phyloP scores from a whole-genome alignment of 1,284 basidiomycete genomes.

The Puccinia triticina region DNA sequence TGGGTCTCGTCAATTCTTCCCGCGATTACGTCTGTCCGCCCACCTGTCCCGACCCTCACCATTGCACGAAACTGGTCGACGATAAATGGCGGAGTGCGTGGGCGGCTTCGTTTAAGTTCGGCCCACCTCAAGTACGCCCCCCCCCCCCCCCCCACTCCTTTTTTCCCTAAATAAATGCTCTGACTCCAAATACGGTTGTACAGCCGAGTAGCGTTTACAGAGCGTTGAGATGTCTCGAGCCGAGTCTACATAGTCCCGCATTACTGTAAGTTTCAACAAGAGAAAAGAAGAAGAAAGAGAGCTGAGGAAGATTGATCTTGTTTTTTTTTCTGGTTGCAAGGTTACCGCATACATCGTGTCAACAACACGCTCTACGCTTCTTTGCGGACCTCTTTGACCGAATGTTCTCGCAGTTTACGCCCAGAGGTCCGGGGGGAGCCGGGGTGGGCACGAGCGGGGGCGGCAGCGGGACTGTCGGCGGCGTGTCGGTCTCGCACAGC shows the following conservation, averaged over 20 bases:
- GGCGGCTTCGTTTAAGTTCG: constrained; percentile 81
- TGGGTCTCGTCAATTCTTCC: constrained; percentile 78
- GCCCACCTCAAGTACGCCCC: constrained; percentile 61
- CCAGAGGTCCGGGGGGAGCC: constrained; percentile 15
- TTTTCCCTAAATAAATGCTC: background rate
- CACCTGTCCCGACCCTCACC: constrained; percentile 77
- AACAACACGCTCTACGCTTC: constrained; percentile 50
- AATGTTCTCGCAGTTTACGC: constrained; percentile 51
- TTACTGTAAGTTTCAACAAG: constrained; percentile 24
- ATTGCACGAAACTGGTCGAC: constrained; percentile 82
- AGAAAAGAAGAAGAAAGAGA: background rate
- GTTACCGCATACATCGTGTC: constrained; percentile 50
- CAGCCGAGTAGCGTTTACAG: constrained; percentile 51
- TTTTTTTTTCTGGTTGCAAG: background rate
- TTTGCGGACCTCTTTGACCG: constrained; percentile 51
- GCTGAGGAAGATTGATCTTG: too few relatives aligned
- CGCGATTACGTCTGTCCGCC: constrained; percentile 77
- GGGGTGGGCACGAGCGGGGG: background rate
- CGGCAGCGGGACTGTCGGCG: background rate
- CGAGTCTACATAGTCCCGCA: constrained; percentile 50
- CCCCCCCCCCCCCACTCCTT: background rate
- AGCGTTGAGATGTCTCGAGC: constrained; percentile 50
- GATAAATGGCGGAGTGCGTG: constrained; percentile 91
- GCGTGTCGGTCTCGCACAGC: background rate
- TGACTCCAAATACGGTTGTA: background rate